phyloP scores from a whole-genome alignment of 768 basidiomycete species.

The Chalciporus chontae region DNA sequence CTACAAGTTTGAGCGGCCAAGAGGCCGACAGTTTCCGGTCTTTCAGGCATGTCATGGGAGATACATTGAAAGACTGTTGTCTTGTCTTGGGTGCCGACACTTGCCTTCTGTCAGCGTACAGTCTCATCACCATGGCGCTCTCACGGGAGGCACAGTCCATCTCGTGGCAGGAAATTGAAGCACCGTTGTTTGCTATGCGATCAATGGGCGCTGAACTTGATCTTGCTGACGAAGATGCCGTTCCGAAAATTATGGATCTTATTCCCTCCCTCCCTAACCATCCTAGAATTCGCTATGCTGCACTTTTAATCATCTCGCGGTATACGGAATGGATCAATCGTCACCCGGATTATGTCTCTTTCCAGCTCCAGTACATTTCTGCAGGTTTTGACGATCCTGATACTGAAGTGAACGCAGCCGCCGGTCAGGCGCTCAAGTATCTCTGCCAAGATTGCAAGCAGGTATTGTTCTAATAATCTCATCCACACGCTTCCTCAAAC shows the following conservation, averaged over 20 bases:
- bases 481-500: conserved; percentile 6
- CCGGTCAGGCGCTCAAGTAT: conserved; percentile 94
- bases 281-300: conserved; percentile 91
- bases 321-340: conserved; percentile 96
- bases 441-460: conserved; percentile 95
- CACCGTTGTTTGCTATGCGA: conserved; percentile 94
- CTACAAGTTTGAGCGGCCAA: conserved; percentile 61
- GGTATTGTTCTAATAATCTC: conserved; percentile 37
- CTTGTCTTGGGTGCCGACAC: conserved; percentile 83
- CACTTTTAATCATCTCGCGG: conserved; percentile 88
- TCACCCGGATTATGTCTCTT: conserved; percentile 83
- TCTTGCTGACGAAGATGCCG: conserved; percentile 70
- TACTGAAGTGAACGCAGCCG: conserved; percentile 83
- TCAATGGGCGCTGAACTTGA: conserved; percentile 98
- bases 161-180: conserved; percentile 97
- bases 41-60: conserved; percentile 98
- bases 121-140: conserved; percentile 73
- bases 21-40: conserved; percentile 92
- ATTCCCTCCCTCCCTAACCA: conserved; percentile 87
- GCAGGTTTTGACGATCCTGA: conserved; percentile 84
- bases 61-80: conserved; percentile 98
- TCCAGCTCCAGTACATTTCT: conserved; percentile 88
- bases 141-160: conserved; percentile 51
- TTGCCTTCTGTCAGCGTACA: conserved; percentile 79
- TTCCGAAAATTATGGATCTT: conserved; percentile 96